Conservation (phyloP, 106 monocot genomes). For the Dendrobium officinale region DNA sequence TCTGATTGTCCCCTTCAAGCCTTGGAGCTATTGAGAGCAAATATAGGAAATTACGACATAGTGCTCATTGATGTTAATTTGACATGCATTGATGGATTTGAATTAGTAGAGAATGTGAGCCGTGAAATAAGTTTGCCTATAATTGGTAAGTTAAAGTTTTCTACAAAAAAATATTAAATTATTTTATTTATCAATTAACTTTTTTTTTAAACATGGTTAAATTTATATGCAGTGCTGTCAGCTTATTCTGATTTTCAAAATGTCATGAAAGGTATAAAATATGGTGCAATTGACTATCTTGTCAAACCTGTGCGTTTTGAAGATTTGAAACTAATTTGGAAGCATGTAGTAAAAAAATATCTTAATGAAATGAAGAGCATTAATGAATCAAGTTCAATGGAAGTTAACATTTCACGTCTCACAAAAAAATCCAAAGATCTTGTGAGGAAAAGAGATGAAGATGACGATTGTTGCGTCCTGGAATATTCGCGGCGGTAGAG, state of each 20-base stretch:
- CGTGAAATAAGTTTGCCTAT: constrained; percentile 52
- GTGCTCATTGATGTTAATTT: constrained; percentile 50
- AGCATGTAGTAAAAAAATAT: constrained; percentile 60
- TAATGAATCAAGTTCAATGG: constrained; percentile 12
- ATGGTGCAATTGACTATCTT: constrained; percentile 72
- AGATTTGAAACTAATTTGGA: constrained; percentile 67
- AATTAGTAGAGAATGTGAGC: constrained; percentile 41
- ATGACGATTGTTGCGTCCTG: no score
- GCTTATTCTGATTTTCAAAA: constrained; percentile 35
- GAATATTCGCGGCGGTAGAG: no score
- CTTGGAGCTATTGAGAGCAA: constrained; percentile 40
- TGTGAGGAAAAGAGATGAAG: constrained; percentile 51
- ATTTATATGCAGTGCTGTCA: constrained; percentile 56
- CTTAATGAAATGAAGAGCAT: constrained; percentile 27
- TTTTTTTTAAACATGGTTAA: neutral
- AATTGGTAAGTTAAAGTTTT: constrained; percentile 42
- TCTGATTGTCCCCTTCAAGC: constrained; percentile 13
- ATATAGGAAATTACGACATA: constrained; percentile 30
- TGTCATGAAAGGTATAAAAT: constrained; percentile 66
- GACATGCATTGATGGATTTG: constrained; percentile 55
- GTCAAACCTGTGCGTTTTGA: constrained; percentile 68
- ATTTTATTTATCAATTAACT: neutral
- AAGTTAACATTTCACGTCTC: neutral
- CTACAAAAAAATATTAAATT: neutral
- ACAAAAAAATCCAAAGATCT: constrained; percentile 53